These are phyloP conservation scores for Candida arabinofermentans DNA, from an alignment of 805 yeast genomes.

Conservation along the genomic window DNA sequence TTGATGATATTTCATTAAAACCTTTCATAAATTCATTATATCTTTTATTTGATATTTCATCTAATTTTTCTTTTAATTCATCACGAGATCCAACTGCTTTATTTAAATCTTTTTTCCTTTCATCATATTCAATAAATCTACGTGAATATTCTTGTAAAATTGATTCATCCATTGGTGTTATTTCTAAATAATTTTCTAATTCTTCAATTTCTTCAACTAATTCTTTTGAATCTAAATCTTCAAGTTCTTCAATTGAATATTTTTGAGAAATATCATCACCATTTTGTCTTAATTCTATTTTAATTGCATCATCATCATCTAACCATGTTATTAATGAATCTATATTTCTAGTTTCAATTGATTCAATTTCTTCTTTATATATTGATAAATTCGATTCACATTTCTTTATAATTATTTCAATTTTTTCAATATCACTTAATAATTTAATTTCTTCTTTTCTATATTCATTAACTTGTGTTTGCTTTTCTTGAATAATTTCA, in stretches of 20 bases:
- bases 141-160: conserved; percentile 71
- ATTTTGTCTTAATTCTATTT: conserved; percentile 15
- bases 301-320: conserved; percentile 30
- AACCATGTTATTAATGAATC: conserved; percentile 49
- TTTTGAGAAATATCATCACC: conserved; percentile 36
- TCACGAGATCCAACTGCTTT: conserved; percentile 67
- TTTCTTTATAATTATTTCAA: conserved; percentile 35
- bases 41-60: conserved; percentile 67
- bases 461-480: conserved; percentile 47
- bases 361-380: conserved; percentile 37
- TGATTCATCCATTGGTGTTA: conserved; percentile 64
- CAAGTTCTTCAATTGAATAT: conserved; percentile 44
- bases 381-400: conserved; percentile 38
- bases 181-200: conserved; percentile 52
- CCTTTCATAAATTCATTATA: conserved; percentile 92
- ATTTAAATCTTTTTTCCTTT: conserved; percentile 63
- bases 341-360: conserved; percentile 52
- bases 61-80: conserved; percentile 52
- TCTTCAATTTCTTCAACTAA: conserved; percentile 49
- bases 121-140: conserved; percentile 59
- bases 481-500: conserved; percentile 37
- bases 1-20: conserved; percentile 76
- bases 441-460: conserved; percentile 66
- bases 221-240: conserved; percentile 41
- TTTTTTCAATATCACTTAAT: conserved; percentile 58